Evolutionary conservation across 1,284 basidiomycete species (phyloP).

Genomic region (Tylopilus sp.): DNA sequence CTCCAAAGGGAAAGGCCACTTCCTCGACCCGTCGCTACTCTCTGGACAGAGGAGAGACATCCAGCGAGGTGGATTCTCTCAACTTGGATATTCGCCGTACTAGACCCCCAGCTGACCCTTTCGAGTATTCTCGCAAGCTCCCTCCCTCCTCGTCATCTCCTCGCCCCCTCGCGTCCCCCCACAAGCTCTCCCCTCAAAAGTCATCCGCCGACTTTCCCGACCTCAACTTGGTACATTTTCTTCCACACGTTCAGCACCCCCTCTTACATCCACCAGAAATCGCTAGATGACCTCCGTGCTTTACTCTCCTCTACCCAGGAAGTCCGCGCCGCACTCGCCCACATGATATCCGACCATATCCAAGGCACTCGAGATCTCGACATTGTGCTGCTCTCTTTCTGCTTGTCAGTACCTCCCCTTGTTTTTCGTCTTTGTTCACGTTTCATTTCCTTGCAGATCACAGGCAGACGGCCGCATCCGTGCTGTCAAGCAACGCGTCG

Average conservation of each 20-base stretch:
- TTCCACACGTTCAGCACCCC: neutral
- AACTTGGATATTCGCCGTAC: conserved; percentile 8
- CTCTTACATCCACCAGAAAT: conserved; percentile 23
- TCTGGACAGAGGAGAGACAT: conserved; percentile 20
- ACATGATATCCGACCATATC: conserved; percentile 21
- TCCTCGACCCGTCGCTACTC: conserved; percentile 6
- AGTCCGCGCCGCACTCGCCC: conserved; percentile 12
- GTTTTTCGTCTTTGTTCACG: neutral
- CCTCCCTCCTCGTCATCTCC: neutral
- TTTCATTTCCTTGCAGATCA: conserved; percentile 17
- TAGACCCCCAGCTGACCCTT: conserved; percentile 8
- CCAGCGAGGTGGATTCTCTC: conserved; percentile 29
- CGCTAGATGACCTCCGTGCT: conserved; percentile 14
- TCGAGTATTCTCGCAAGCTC: conserved; percentile 17
- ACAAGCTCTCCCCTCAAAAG: conserved; percentile 10
- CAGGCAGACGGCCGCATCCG: conserved; percentile 29
- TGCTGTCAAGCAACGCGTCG: conserved; percentile 20
- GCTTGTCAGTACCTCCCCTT: conserved; percentile 16
- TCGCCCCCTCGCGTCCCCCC: neutral
- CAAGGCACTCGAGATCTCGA: conserved; percentile 14
- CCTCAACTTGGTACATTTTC: conserved; percentile 15
- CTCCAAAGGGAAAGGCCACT: conserved; percentile 9
- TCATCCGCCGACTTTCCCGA: conserved; percentile 8
- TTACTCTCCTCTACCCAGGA: conserved; percentile 15
- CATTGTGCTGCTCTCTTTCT: conserved; percentile 20